Evolutionary conservation across 1,284 basidiomycete genomes (phyloP), one percentile per base, ranked within the genome.

Genomic region (Ceratobasidium papillatum): DNA sequence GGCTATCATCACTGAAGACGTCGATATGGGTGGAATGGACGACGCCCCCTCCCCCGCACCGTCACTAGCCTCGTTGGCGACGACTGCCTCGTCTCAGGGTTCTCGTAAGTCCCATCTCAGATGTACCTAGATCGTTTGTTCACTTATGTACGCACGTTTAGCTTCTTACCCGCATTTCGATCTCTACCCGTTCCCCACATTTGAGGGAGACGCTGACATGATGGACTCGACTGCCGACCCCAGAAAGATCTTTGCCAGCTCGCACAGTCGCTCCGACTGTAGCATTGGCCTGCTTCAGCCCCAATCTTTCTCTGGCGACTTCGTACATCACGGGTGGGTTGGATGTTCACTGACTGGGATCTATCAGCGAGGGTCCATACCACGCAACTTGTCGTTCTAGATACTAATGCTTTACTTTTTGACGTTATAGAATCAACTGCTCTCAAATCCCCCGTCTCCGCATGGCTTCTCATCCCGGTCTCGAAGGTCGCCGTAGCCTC

Each of bases 361-460:
- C 69, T 63, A 69, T 30, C 61, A 59, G 59, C 76, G 63, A 58
- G 72, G 75, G 61, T 56, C 66, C 30, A 32, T 52, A 61, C 58
- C 54, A 30, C 65, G 51, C 52, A 34, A 30, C 19, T n/a, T 41
- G 34, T 45, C 30, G 25, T 22, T n/a, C 19, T 27, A 51, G 30
- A 27, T 54, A 38, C 54, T 65, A 32, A 52, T 49, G 27, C 41
- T 51, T 27, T 51, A 59, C 34, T 61, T 73, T 54, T 73, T 54
- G 59, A 62, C 62, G 32, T 36, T 49, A 75, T 79, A 92, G 90
- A 64, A 84, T 87, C 74, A 86, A 85, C 72, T 94, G 92, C 79
- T 89, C 88, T 41, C 91, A 92, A 82, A 92, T 94, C 76, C 92
- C 92, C 17, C 93, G 90, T 81, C 85, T 91, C 77, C 87, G 88